Evolutionary conservation across 1,284 basidiomycete genomes (phyloP).

Genomic region (Ustilago loliicola): DNA sequence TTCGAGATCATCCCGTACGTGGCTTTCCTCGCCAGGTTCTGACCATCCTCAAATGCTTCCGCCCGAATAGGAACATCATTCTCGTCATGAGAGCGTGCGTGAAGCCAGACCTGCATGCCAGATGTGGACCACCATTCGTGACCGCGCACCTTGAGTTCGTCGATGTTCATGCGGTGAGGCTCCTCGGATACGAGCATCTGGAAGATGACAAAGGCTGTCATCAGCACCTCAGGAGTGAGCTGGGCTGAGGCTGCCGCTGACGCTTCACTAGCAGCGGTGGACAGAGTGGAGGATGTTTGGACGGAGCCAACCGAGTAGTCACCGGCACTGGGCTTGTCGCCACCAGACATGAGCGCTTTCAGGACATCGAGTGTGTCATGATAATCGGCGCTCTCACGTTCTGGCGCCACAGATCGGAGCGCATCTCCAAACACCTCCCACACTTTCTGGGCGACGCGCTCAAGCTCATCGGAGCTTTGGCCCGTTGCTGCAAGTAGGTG

Average conservation of each 20-base stretch:
- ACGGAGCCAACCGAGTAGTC: conserved; percentile 53
- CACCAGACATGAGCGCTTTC: conserved; percentile 46
- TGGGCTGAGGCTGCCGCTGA: conserved; percentile 33
- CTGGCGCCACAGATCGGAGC: conserved; percentile 56
- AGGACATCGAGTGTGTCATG: conserved; percentile 55
- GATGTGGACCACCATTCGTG: conserved; percentile 59
- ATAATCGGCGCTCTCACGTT: conserved; percentile 52
- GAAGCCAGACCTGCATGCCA: conserved; percentile 49
- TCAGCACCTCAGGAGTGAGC: conserved; percentile 49
- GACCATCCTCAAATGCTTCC: conserved; percentile 55
- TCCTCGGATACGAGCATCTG: conserved; percentile 54
- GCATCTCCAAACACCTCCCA: conserved; percentile 64
- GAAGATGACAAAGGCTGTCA: conserved; percentile 62
- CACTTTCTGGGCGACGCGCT: conserved; percentile 56
- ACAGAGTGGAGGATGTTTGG: conserved; percentile 39
- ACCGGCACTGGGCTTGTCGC: conserved; percentile 25
- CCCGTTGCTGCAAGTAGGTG: conserved; percentile 25
- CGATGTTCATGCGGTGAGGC: conserved; percentile 58
- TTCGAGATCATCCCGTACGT: conserved; percentile 67
- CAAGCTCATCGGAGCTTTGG: conserved; percentile 57
- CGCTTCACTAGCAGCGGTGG: conserved; percentile 32
- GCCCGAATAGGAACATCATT: conserved; percentile 28
- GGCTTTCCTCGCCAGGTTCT: conserved; percentile 62
- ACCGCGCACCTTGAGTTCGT: conserved; percentile 53
- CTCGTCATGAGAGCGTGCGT: conserved; percentile 32